Base-by-base conservation (phyloP, 2,329 filamentous ascomycete species). In the Colletotrichum caudatum region DNA sequence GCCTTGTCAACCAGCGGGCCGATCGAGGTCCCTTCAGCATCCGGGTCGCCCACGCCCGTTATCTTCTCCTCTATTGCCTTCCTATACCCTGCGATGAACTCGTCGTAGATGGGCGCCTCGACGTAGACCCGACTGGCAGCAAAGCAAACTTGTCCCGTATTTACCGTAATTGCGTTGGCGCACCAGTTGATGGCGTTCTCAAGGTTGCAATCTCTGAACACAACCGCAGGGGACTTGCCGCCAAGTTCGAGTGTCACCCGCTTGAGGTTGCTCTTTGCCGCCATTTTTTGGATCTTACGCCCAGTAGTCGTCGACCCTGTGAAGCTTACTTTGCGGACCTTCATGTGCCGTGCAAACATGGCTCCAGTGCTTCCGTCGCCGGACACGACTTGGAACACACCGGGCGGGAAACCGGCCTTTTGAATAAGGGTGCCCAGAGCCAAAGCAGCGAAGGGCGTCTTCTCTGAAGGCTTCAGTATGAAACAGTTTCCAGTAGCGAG, bases 71-170 rank as follows among this genome's bases (percentile, higher is more conserved):
- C 84, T 83, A 93, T 89, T 73, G 90, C 90, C 69, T 86, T 83
- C 23, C 92, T 80, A 39, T 93, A 84, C 0, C 81, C 80, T 70
- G 84, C 82, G 69, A 92, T 87, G 75, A 94, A 94, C 11, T 82
- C 82, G 26, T 84, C 75, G 74, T 92, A 90, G 79, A 92, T 86
- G 46, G 79, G 77, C 58, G 84, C 81, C 1, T 91, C 91, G 5
- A 94, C 87, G 78, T 93, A 93, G 11, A 94, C 90, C 3, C 92
- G 84, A 0, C 91, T 92, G 7, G 91, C 91, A 74, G 93, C 93
- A 44, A 91, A 92, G 83, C 92, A 94, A 59, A 93, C 90, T 79
- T 94, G 92, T 23, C 92, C 92, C 0, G 90, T 90, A 76, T 93
- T 93, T 68, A 89, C 89, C 83, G 92, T 91, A 85, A 94, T 80